Evolutionary conservation across 345 rosid species (phyloP).

Genomic region (Lumnitzera racemosa): DNA sequence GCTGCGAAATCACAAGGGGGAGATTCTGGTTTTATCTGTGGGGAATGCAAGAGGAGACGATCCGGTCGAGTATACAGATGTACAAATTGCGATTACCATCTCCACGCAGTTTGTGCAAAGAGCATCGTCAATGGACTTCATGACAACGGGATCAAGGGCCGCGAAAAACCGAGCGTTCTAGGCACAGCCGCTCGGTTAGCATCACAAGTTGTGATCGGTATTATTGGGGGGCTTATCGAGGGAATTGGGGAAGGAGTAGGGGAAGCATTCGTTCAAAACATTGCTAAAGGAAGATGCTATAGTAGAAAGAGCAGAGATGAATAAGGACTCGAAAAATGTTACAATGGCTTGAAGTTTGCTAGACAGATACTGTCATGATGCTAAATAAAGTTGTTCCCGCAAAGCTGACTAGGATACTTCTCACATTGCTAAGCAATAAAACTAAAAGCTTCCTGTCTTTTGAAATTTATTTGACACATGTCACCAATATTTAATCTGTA

Average conservation of each 20-base stretch:
- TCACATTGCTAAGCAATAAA: no score
- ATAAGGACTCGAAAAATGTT: not conserved
- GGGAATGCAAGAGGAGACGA: slow-evolving; percentile 58
- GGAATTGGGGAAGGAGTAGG: slow-evolving; percentile 85
- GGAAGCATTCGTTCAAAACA: slow-evolving; percentile 39
- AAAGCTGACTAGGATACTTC: not conserved
- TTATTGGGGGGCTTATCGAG: slow-evolving; percentile 66
- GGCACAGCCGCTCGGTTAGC: slow-evolving; percentile 59
- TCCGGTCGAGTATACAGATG: slow-evolving; percentile 67
- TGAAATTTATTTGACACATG: no score
- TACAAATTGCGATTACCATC: slow-evolving; percentile 58
- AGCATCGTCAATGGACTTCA: slow-evolving; percentile 62
- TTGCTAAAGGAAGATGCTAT: slow-evolving; percentile 31
- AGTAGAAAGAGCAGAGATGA: slow-evolving; percentile 3
- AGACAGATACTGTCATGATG: no score
- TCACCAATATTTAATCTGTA: no score
- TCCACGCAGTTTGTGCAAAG: slow-evolving; percentile 84
- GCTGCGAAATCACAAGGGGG: slow-evolving; percentile 15
- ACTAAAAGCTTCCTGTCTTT: no score
- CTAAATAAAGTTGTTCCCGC: not conserved
- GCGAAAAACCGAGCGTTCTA: slow-evolving; percentile 39
- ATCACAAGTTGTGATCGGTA: slow-evolving; percentile 50
- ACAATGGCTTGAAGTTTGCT: no score
- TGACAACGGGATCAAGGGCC: slow-evolving; percentile 38
- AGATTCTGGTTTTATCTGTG: slow-evolving; percentile 30